Base-by-base conservation (phyloP, 2,329 filamentous ascomycete species). In the Aureobasidium sp. region DNA sequence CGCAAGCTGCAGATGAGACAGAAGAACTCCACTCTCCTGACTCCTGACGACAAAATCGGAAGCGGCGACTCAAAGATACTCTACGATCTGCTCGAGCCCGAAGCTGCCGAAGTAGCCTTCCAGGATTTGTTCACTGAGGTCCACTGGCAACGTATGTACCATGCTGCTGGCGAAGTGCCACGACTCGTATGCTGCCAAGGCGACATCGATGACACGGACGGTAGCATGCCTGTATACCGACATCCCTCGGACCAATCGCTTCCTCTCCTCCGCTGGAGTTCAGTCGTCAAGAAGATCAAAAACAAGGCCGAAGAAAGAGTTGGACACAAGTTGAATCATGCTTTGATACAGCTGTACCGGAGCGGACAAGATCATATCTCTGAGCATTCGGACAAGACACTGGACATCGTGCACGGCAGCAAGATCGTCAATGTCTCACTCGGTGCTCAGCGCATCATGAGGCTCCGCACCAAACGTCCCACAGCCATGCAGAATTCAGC, bases 321-420 rank as follows among this genome's bases (percentile, higher is more conserved):
- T 1, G 88, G 89, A 0, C 94, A 97, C 69, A 77, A 83, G 0
- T 76, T 99, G 45, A 99, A 99, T 69, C 94, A 99, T 71, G 92
- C 87, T 1, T 77, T 99, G 51, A 95, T 99, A 49, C 94, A 99
- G 70, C 83, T 91, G 62, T 99, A 99, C 70, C 89, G 94, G 16
- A 82, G 83, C 67, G 90, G 93, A 3, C 85, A 84, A 51, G 94
- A 99, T 74, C 91, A 91, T 71, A 99, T 99, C 65, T 94, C 90
- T 0, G 94, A 99, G 71, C 94, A 99, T 71, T 95, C 91, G 42
- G 94, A 99, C 73, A 99, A 99, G 76, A 96, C 93, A 0, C 79
- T 99, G 29, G 94, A 99, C 72, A 94, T 99, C 61, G 86, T 85
- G 13, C 84, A 82, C 30, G 85, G 81, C 5, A 94, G 89, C 29